Evolutionary conservation across 2,329 filamentous ascomycete species (phyloP).

Genomic region (Fusarium nygamai): DNA sequence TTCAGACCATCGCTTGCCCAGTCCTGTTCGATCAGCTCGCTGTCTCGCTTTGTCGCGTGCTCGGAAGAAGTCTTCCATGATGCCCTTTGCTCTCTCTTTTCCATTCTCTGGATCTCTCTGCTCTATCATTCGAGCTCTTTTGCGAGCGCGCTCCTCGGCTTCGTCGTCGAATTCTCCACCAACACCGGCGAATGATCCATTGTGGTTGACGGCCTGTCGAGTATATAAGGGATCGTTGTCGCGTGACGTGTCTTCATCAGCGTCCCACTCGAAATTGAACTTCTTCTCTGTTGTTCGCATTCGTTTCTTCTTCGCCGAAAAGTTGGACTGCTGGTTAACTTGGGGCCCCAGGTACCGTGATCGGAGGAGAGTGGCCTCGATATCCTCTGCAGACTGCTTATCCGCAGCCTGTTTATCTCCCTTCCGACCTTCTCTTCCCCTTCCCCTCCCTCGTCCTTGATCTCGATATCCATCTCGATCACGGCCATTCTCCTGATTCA

Average conservation of each 20-base stretch:
- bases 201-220: conserved; percentile 45
- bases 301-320: conserved; percentile 95
- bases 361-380: conserved; percentile 78
- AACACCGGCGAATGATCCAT: conserved; percentile 57
- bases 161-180: conserved; percentile 63
- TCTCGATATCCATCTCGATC: conserved; percentile 16
- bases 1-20: conserved; percentile 96
- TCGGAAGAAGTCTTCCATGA: conserved; percentile 84
- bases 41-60: conserved; percentile 72
- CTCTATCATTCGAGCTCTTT: conserved; percentile 75
- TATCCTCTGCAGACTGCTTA: conserved; percentile 64
- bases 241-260: conserved; percentile 82
- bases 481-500: conserved; percentile 58
- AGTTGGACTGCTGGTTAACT: conserved; percentile 81
- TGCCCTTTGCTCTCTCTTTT: conserved; percentile 76
- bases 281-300: conserved; percentile 94
- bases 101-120: conserved; percentile 81
- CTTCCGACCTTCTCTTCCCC: conserved; percentile 53
- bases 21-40: conserved; percentile 74
- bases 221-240: conserved; percentile 80
- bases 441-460: conserved; percentile 32
- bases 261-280: conserved; percentile 99
- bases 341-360: conserved; percentile 93
- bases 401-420: conserved; percentile 48
- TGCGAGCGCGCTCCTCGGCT: conserved; percentile 63